Base-by-base conservation (phyloP, 306 rosid genomes). In the Lathyrus oleraceus region DNA sequence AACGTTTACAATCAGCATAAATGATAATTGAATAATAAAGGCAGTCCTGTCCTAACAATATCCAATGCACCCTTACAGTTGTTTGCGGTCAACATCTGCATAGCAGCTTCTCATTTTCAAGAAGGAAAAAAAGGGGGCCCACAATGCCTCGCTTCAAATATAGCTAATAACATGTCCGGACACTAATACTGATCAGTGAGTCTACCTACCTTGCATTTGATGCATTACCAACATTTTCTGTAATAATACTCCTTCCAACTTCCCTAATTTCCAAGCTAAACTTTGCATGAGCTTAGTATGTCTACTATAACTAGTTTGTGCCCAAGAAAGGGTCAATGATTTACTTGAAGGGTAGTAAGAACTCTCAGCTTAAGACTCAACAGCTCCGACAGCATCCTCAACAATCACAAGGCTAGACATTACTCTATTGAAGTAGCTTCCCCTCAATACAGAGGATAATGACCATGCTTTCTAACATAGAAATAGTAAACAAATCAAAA, bases 271-370 rank as follows among this genome's bases (percentile, higher is more conserved):
- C 73, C 76, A 61, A 42, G 68, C 72, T 76, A 80, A 76, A 81
- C 71, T 67, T 23, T 68, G 72, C 47, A 38, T 45, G 36, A 72
- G 65, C 71, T 61, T 58, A 62, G 49, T 64, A 75, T 53, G 61
- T 44, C 69, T 60, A 74, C 69, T n/a, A 65, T 58, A 49, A 68
- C 72, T 72, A 20, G 45, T 66, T 83, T 83, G 83, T 80, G 82
- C 72, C 70, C 56, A 60, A 73, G 44, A 69, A 42, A 72, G 48
- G 61, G 81, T 58, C 65, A 74, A 70, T 25, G 51, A 78, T 77
- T 75, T 78, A 70, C 79, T 85, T 75, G 71, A 86, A 82, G 76
- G 57, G 53, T 67, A 76, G 70, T 82, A 82, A 76, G 61, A 81
- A 61, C 61, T 76, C 83, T 76, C 71, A 45, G 76, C 70, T 66